Evolutionary conservation across 2,329 filamentous ascomycete genomes (phyloP), one percentile per base, ranked within the genome.

Genomic region (Rhinocladiella mackenziei): DNA sequence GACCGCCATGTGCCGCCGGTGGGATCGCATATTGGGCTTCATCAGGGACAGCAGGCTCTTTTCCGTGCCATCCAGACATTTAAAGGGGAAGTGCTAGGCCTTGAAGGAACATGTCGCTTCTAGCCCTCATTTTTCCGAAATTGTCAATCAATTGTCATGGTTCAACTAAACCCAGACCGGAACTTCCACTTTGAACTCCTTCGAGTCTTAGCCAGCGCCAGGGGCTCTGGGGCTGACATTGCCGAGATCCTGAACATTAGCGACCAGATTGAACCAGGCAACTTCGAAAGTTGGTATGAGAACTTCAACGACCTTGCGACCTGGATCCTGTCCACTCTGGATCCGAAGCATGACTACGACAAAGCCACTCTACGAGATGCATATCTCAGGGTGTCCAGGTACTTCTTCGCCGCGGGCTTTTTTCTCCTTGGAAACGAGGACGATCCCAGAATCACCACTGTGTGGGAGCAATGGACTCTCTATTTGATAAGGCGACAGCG

Each of bases 331-430:
- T 30, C 28, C 8, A 9, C 5, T n/a, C 11, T 35, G 9, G 37
- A 55, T 29, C 43, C 45, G 9, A 45, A 39, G 3, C 37, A 43
- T 22, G 28, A 10, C 8, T 20, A 41, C 14, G 28, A 48, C 6
- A 51, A 30, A 32, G 30, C 45, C 22, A 41, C 40, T 26, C 32
- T 51, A 13, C 43, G 63, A 8, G 60, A 65, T 33, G 56, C 58
- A 9, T 55, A 54, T 51, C 71, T 73, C 51, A 61, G 59, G 3
- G 63, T 67, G 1, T 50, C 70, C 1, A 63, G 56, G 1, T 74
- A 74, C 55, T 72, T 64, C 51, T 64, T 69, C 20, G 40, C 56
- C 0, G 63, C 71, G 5, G 64, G 66, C 43, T 67, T 70, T 48
- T 73, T 62, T 51, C 56, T 72, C 9, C 63, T 67, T 34, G 61